Conservation (phyloP, 2,329 filamentous ascomycete genomes). For the Colletotrichum noveboracense region DNA sequence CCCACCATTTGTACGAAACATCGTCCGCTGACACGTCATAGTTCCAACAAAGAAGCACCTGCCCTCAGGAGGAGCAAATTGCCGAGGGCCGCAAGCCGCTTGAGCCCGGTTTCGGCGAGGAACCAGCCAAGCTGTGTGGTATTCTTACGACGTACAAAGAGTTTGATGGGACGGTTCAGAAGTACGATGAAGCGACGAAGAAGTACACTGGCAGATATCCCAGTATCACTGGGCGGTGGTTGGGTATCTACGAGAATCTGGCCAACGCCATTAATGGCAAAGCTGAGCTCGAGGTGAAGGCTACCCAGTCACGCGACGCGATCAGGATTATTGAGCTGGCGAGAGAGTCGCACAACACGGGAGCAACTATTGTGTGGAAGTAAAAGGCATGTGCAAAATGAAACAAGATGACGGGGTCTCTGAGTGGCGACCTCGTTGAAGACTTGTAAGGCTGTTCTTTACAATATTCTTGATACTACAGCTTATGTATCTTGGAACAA, state of each 20-base stretch:
- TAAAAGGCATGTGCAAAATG: neutral
- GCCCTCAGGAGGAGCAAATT: constrained; percentile 40
- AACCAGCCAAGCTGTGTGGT: constrained; percentile 32
- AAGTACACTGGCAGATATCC: constrained; percentile 42
- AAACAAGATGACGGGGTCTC: neutral
- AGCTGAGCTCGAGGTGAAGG: constrained; percentile 41
- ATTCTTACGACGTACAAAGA: constrained; percentile 40
- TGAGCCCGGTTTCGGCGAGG: constrained; percentile 36
- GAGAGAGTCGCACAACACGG: constrained; percentile 39
- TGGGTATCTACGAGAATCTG: constrained; percentile 45
- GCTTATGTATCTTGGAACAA: neutral
- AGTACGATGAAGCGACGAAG: constrained; percentile 31
- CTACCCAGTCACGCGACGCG: constrained; percentile 41
- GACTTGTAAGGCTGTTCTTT: neutral
- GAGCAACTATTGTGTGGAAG: constrained; percentile 32
- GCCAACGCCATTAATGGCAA: constrained; percentile 42
- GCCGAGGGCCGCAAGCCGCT: constrained; percentile 29
- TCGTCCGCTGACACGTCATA: neutral
- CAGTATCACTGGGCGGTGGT: constrained; percentile 42
- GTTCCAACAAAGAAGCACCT: constrained; percentile 29
- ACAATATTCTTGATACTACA: neutral
- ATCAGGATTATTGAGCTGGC: constrained; percentile 47
- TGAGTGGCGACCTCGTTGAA: rapidly evolving
- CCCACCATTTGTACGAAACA: neutral
- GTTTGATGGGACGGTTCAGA: constrained; percentile 35